Conservation (phyloP, 2,329 filamentous ascomycete species). For the Penicillium sp. region DNA sequence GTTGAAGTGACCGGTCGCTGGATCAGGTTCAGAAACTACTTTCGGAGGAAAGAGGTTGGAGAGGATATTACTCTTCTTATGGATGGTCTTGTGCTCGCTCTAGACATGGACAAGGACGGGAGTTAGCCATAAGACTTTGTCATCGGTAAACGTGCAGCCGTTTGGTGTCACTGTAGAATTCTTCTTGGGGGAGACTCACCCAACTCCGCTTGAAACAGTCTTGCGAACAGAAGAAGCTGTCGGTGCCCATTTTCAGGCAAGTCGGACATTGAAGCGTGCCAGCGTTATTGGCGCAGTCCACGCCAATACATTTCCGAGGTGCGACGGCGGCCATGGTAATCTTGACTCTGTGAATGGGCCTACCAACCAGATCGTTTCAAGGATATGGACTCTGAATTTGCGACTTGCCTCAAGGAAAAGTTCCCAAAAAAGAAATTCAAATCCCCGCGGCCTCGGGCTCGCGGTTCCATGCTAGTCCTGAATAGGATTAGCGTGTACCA, state of each 20-base stretch:
- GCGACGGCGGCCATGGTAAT: conserved; percentile 33
- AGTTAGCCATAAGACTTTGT: not conserved
- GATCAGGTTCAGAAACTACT: conserved; percentile 86
- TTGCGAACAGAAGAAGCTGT: conserved; percentile 96
- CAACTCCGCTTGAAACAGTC: conserved; percentile 99
- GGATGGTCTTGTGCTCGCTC: conserved; percentile 79
- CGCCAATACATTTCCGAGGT: conserved; percentile 67
- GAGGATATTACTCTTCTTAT: conserved; percentile 80
- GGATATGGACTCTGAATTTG: not conserved
- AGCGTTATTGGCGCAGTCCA: conserved; percentile 84
- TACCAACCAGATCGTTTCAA: not conserved
- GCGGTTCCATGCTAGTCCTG: not conserved
- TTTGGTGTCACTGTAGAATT: no score
- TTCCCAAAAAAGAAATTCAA: conserved; percentile 10
- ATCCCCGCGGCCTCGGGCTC: conserved; percentile 12
- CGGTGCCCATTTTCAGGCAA: conserved; percentile 85
- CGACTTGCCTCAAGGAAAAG: not conserved
- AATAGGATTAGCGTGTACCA: not conserved
- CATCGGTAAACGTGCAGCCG: not conserved
- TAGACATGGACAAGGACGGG: conserved; percentile 42
- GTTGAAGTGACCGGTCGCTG: conserved; percentile 87
- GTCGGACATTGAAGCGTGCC: conserved; percentile 89
- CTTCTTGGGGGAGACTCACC: conserved; percentile 61
- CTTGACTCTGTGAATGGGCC: not conserved
- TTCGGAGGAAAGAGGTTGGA: conserved; percentile 75